These are phyloP conservation scores for Hortaea sp. DNA, from an alignment of 2,329 filamentous ascomycete species.

Conservation along the genomic window DNA sequence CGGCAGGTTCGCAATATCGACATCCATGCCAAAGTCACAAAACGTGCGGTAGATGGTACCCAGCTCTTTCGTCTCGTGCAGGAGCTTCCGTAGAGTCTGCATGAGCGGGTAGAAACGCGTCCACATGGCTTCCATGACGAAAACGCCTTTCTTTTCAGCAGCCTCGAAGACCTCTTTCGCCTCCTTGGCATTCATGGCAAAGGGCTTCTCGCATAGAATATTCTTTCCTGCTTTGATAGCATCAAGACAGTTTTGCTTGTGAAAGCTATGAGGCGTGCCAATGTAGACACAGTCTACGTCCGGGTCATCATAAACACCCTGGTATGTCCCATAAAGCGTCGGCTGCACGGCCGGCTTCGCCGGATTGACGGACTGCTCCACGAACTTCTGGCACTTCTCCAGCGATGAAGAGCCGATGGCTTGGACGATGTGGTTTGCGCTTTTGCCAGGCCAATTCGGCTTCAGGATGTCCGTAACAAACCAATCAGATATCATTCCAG, in stretches of 20 bases:
- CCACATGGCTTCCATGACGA: slow-evolving; percentile 40
- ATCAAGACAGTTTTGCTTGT: slow-evolving; percentile 35
- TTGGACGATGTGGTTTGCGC: slow-evolving; percentile 10
- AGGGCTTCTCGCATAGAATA: slow-evolving; percentile 39
- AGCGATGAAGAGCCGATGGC: slow-evolving; percentile 10
- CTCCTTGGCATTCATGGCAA: slow-evolving; percentile 33
- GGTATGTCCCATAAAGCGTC: slow-evolving; percentile 31
- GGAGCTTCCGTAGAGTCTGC: slow-evolving; percentile 23
- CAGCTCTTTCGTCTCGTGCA: slow-evolving; percentile 33
- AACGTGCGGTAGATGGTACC: slow-evolving; percentile 31
- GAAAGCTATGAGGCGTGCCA: slow-evolving; percentile 37
- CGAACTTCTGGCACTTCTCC: slow-evolving; percentile 10
- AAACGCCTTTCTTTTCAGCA: slow-evolving; percentile 32
- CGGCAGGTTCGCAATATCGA: slow-evolving; percentile 24
- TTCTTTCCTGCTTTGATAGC: slow-evolving; percentile 36
- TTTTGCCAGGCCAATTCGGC: slow-evolving; percentile 29
- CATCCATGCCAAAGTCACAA: slow-evolving; percentile 32
- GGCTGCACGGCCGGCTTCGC: slow-evolving; percentile 14
- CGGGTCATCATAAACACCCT: slow-evolving; percentile 31
- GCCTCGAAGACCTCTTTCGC: slow-evolving; percentile 32
- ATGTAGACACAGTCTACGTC: slow-evolving; percentile 39
- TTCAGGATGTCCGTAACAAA: slow-evolving; percentile 35
- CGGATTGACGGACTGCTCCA: slow-evolving; percentile 4
- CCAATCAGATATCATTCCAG: slow-evolving; percentile 38
- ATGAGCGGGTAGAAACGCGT: slow-evolving; percentile 34